Base-by-base conservation (phyloP, 192 early-diverging fungal species). In the Coemansia sp. region DNA sequence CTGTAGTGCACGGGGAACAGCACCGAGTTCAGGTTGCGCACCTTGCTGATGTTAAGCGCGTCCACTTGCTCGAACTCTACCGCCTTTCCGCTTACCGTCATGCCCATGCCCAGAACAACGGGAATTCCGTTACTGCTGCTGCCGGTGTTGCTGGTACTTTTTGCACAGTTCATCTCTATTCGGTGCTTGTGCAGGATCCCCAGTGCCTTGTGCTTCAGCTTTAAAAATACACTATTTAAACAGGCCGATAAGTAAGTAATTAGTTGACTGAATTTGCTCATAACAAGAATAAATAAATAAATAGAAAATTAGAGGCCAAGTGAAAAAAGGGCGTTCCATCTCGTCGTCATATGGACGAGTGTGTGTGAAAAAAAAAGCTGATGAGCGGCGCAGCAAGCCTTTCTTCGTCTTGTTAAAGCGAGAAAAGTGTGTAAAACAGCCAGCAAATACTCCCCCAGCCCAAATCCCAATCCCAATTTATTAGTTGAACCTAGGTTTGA, bases 1-100 rank as follows among this genome's bases (percentile, higher is more conserved):
- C 88, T 85, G 78, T 97, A 98, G 15, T 76, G 71, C 11, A 98
- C 90, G n/a, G 96, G 96, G 61, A 98, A 95, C 37, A 98, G 76
- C 39, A 87, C 85, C 7, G 77, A 65, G 73, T 98, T 94, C 55
- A 98, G 82, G 39, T 74, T 82, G 56, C 88, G 86, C 58, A 95
- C 78, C 59, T 88, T 83, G n/a, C 80, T 83, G 22, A 97, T 60
- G 49, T 88, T 92, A 66, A 89, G 12, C 2, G 58, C 4, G 57
- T 63, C 63, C 19, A 82, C 79, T 47, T 16, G 47, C 15, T 10
- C 22, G 42, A 63, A 40, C 32, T 58, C 36, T 18, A 58, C 37
- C 5, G 56, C 12, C 11, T 8, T 52, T 13, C 21, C 49, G 49
- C 11, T 52, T 52, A 10, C 49, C 11, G 21, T 13, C 21, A 11